A percentile compares a stretch with the other conserved stretches of the same genome.
These are phyloP conservation scores for Mortierella sp. DNA, from an alignment of 371 early-diverging fungal species.

Conservation along the genomic window DNA sequence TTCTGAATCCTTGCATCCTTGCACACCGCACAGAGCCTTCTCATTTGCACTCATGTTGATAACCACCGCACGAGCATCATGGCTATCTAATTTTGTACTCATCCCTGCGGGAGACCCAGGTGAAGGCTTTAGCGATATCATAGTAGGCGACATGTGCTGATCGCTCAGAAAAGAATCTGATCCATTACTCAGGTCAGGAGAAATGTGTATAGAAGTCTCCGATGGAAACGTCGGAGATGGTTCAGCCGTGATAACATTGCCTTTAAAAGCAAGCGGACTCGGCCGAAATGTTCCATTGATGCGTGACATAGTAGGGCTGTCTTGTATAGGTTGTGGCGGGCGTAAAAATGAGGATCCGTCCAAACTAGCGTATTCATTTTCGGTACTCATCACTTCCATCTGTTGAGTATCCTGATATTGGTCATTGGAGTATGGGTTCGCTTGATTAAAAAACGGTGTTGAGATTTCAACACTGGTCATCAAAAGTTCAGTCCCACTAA, in stretches of 20 bases:
- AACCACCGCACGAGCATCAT: too few relatives aligned
- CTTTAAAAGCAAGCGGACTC: constrained; percentile 12
- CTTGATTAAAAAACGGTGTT: background rate
- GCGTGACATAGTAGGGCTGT: background rate
- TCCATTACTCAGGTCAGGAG: background rate
- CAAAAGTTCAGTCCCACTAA: background rate
- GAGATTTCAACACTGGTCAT: background rate
- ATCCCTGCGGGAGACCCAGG: too few relatives aligned
- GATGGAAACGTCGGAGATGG: background rate
- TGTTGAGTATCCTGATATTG: background rate
- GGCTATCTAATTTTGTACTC: too few relatives aligned
- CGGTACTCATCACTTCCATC: background rate
- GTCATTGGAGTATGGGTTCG: background rate
- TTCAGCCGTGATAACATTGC: constrained; percentile 8
- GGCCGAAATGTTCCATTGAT: constrained; percentile 6
- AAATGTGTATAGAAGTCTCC: background rate
- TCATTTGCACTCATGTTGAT: too few relatives aligned
- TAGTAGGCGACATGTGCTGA: background rate
- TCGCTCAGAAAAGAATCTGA: background rate
- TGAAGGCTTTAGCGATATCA: too few relatives aligned
- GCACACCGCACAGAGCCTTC: too few relatives aligned
- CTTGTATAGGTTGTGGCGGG: background rate
- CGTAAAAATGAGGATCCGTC: background rate
- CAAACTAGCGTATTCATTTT: background rate
- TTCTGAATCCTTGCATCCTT: too few relatives aligned